Percentiles rank a stretch among this genome's conserved stretches.
Conservation (phyloP, 2,329 filamentous ascomycete genomes). For the Phialophora verrucosa region DNA sequence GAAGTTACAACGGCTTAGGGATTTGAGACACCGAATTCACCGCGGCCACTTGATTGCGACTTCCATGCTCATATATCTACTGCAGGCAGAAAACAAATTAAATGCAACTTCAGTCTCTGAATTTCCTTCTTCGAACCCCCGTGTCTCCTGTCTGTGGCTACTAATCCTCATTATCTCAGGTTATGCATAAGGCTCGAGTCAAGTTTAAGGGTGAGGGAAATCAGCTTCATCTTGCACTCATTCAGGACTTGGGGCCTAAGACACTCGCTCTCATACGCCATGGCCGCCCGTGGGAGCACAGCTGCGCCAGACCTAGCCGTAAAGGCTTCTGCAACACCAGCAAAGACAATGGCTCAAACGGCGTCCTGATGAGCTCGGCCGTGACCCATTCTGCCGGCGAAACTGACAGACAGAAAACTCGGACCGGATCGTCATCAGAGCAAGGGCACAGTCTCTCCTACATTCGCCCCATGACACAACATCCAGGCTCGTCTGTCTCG, state of each 20-base stretch:
- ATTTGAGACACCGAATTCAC: not conserved
- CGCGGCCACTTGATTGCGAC: not conserved
- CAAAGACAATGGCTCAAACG: constrained; percentile 10
- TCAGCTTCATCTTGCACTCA: not conserved
- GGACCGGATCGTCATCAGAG: constrained; percentile 31
- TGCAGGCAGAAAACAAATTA: not conserved
- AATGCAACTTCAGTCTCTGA: not conserved
- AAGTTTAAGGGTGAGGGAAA: not conserved
- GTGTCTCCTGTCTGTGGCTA: not conserved
- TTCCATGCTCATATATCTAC: not conserved
- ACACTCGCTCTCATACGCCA: not conserved
- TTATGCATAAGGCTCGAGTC: not conserved
- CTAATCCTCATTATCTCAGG: not conserved
- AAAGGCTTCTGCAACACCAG: constrained; percentile 7
- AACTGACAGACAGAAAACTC: constrained; percentile 9
- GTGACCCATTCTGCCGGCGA: not conserved
- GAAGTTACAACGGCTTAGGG: not conserved
- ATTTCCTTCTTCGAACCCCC: not conserved
- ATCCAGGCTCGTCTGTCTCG: constrained; percentile 35
- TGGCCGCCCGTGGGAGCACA: not conserved
- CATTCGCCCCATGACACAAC: constrained; percentile 37
- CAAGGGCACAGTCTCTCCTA: constrained; percentile 33
- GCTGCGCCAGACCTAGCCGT: not conserved
- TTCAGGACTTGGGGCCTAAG: not conserved
- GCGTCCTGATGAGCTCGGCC: not conserved